Percentiles rank a stretch among this genome's conserved stretches.
phyloP scores from a whole-genome alignment of 495 filamentous ascomycete genomes.

The Aspergillus ellipticus region DNA sequence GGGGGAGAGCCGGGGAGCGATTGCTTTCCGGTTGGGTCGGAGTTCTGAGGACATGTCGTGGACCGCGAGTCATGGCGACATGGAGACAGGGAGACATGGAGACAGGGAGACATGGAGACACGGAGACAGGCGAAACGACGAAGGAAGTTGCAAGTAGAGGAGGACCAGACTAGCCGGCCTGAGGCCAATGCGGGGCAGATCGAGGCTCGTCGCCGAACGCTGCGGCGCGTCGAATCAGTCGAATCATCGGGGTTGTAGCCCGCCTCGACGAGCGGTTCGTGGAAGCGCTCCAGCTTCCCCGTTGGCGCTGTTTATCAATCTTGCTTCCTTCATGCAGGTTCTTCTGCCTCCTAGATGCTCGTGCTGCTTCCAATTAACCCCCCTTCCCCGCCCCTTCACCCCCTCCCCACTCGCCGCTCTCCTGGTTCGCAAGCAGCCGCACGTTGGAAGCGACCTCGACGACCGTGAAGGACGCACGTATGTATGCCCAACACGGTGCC shows the following conservation, averaged over 20 bases:
- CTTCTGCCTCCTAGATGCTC: not conserved
- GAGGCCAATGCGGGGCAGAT: conserved; percentile 25
- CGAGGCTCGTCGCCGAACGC: conserved; percentile 17
- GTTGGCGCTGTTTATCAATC: conserved; percentile 14
- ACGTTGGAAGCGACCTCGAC: not conserved
- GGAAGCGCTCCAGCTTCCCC: conserved; percentile 11
- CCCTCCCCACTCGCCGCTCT: conserved; percentile 4
- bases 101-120: not conserved
- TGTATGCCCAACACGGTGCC: conserved; percentile 34
- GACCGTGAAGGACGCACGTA: conserved; percentile 23
- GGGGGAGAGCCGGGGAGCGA: too few species aligned
- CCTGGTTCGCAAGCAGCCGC: conserved; percentile 10
- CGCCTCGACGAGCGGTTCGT: conserved; percentile 6
- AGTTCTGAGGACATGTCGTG: too few species aligned
- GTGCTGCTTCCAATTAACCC: not conserved
- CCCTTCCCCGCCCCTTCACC: not conserved
- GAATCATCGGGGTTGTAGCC: conserved; percentile 4
- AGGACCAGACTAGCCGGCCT: too few species aligned
- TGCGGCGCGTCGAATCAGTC: conserved; percentile 16
- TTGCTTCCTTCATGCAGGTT: conserved; percentile 14
- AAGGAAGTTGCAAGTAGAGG: too few species aligned
- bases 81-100: too few species aligned
- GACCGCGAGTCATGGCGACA: too few species aligned
- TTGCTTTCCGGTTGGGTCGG: too few species aligned
- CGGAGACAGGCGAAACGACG: not conserved